These are phyloP conservation scores for Tulasnella sp. DNA, from an alignment of 768 basidiomycete species.

Conservation along the genomic window DNA sequence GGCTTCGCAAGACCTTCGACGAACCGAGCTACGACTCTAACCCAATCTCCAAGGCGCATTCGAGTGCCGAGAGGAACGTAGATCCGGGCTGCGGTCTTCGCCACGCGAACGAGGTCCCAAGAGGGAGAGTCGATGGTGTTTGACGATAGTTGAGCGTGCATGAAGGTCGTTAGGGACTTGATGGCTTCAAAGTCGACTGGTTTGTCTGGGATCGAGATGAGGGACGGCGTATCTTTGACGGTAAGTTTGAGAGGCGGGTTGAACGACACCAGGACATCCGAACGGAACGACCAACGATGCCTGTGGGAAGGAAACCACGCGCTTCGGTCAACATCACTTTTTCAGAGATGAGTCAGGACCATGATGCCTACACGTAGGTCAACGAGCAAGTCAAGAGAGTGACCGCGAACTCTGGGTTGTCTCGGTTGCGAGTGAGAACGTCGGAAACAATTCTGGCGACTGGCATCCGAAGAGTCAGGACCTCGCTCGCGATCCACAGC, in stretches of 20 bases:
- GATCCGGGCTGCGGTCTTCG: conserved; percentile 71
- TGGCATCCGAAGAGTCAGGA: conserved; percentile 33
- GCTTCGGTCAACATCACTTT: conserved; percentile 19
- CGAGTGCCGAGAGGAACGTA: conserved; percentile 84
- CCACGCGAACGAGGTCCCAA: conserved; percentile 70
- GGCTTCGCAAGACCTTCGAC: conserved; percentile 63
- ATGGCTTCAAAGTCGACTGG: conserved; percentile 55
- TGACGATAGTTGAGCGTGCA: conserved; percentile 65
- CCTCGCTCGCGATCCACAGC: not conserved
- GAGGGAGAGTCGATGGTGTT: conserved; percentile 82
- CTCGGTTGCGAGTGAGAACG: conserved; percentile 61
- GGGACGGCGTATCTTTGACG: conserved; percentile 27
- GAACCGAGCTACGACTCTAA: conserved; percentile 69
- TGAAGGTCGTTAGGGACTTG: conserved; percentile 53
- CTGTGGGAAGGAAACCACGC: conserved; percentile 38
- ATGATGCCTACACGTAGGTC: conserved; percentile 62
- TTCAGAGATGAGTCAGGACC: not conserved
- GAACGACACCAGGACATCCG: conserved; percentile 67
- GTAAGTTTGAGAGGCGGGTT: conserved; percentile 34
- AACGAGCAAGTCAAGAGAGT: conserved; percentile 72
- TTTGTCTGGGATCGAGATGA: not conserved
- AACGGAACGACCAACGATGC: conserved; percentile 83
- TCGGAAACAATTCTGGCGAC: conserved; percentile 80
- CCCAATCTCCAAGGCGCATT: conserved; percentile 81
- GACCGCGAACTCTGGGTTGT: conserved; percentile 66